Percentiles rank a stretch among this genome's conserved stretches.
Evolutionary conservation across 352 stramenopile genomes (phyloP).

Genomic region (Globisporangium canariense): DNA sequence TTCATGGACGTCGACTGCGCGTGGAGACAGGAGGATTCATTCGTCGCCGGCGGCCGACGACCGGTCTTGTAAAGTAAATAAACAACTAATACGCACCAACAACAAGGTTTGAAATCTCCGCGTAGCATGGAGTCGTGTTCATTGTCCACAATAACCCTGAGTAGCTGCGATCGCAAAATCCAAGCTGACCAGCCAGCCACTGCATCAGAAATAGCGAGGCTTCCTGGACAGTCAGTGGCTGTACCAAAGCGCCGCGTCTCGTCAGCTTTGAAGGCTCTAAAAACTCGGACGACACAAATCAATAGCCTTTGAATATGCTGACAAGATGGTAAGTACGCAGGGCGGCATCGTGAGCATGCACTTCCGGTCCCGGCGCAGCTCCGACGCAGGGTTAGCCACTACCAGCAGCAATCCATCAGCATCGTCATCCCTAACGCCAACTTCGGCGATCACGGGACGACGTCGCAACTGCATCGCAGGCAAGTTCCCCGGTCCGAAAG

Average conservation of each 20-base stretch:
- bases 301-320: background rate
- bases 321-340: background rate
- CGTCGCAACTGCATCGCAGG: constrained; percentile 18
- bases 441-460: background rate
- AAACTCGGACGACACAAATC: too few relatives aligned
- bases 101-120: background rate
- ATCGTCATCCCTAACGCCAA: background rate
- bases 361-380: background rate
- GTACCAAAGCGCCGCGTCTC: too few relatives aligned
- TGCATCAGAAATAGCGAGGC: too few relatives aligned
- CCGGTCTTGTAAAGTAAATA: constrained; percentile 13
- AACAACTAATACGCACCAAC: background rate
- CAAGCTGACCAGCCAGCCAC: too few relatives aligned
- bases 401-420: background rate
- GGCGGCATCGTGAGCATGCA: constrained; percentile 7
- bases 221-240: too few relatives aligned
- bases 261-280: background rate
- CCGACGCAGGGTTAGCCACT: background rate
- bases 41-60: constrained; percentile 58
- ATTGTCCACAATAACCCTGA: too few relatives aligned
- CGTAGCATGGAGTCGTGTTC: too few relatives aligned
- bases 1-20: constrained; percentile 77
- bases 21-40: constrained; percentile 74
- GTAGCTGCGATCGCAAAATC: too few relatives aligned
- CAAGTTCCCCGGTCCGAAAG: constrained; percentile 11